These are phyloP conservation scores for Mallotus repandus DNA, from an alignment of 441 rosid genomes.

Conservation along the genomic window DNA sequence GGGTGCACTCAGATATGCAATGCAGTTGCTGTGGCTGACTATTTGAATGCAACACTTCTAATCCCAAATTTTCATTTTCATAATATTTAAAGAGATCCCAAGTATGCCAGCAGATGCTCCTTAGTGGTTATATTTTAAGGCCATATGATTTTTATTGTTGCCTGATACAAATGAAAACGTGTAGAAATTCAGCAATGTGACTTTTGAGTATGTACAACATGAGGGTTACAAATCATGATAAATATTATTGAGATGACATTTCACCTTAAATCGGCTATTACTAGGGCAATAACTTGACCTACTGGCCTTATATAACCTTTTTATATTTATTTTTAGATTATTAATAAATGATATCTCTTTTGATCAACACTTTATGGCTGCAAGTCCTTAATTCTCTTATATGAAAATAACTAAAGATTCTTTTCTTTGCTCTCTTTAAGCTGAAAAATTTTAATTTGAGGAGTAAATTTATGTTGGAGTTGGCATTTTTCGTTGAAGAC, in stretches of 20 bases:
- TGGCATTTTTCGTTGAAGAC: neutral
- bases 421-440: neutral
- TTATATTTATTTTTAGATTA: neutral
- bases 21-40: constrained; percentile 99
- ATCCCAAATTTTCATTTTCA: constrained; percentile 95
- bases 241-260: no score
- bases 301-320: neutral
- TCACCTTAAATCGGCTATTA: neutral
- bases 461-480: constrained; percentile 1
- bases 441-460: neutral
- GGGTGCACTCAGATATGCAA: constrained; percentile 84
- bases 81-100: constrained; percentile 98
- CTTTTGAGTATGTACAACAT: no score
- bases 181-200: neutral
- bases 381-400: neutral
- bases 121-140: constrained; percentile 10
- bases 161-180: neutral
- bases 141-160: constrained; percentile 5
- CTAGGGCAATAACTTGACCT: neutral
- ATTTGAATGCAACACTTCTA: constrained; percentile 91
- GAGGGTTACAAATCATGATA: no score
- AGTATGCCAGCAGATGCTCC: constrained; percentile 45
- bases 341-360: no score
- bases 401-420: neutral
- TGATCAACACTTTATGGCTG: neutral